Evolutionary conservation across 352 stramenopile species (phyloP).

Genomic region (Aphanomyces astaci): DNA sequence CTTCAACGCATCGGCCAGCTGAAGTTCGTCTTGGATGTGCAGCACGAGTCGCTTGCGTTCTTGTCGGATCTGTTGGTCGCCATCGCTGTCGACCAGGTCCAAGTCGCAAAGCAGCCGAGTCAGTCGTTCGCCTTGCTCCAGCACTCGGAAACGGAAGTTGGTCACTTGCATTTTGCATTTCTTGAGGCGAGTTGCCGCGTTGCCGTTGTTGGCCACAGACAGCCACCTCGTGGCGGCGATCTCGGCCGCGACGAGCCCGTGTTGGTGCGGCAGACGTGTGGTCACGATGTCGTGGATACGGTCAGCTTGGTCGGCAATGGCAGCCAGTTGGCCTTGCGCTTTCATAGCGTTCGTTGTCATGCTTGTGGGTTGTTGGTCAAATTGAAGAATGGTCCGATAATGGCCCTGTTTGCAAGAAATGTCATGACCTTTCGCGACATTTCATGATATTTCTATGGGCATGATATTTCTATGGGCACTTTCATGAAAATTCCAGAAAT

Average conservation of each 20-base stretch:
- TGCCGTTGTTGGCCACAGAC: background rate
- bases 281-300: constrained; percentile 2
- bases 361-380: background rate
- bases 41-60: constrained; percentile 49
- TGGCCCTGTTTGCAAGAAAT: too few relatives aligned
- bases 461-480: background rate
- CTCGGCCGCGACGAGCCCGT: background rate
- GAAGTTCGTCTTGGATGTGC: constrained; percentile 40
- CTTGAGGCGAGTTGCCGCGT: background rate
- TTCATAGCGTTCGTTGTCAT: background rate
- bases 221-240: constrained; percentile 11
- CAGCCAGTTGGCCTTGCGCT: background rate
- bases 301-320: background rate
- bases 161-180: constrained; percentile 30
- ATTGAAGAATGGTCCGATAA: background rate
- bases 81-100: constrained; percentile 54
- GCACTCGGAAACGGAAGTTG: constrained; percentile 50
- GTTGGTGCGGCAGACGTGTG: background rate
- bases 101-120: constrained; percentile 48
- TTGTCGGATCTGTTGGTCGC: constrained; percentile 41
- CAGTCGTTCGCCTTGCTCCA: constrained; percentile 55
- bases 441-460: background rate
- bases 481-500: background rate
- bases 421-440: background rate
- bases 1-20: constrained; percentile 30